Evolutionary conservation across 805 yeast species (phyloP).

Genomic region (Pichia membranifaciens): DNA sequence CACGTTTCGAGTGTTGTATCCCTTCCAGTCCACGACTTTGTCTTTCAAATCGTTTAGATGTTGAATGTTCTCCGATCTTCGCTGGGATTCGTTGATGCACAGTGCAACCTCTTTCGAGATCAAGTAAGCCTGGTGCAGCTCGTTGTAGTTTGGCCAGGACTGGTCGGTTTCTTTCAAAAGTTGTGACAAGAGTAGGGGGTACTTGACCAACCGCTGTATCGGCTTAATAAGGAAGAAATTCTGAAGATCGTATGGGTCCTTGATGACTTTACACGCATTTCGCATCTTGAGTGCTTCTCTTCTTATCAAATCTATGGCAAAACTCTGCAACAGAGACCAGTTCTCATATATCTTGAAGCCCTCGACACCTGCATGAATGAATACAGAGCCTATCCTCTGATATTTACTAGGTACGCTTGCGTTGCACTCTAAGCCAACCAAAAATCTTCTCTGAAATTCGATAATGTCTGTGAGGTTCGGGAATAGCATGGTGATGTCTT

Average conservation of each 20-base stretch:
- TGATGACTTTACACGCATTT: constrained; percentile 55
- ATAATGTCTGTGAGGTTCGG: constrained; percentile 80
- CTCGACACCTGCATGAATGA: constrained; percentile 70
- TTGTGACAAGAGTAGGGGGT: constrained; percentile 77
- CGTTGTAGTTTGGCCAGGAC: constrained; percentile 51
- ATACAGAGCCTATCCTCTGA: constrained; percentile 85
- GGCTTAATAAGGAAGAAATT: constrained; percentile 88
- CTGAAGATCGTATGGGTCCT: constrained; percentile 84
- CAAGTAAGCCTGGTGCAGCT: constrained; percentile 61
- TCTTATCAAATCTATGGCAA: constrained; percentile 76
- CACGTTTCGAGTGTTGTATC: constrained; percentile 68
- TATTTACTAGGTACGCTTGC: constrained; percentile 63
- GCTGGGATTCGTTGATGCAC: constrained; percentile 87
- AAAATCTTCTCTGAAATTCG: constrained; percentile 86
- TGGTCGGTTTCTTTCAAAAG: constrained; percentile 59
- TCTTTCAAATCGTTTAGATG: constrained; percentile 61
- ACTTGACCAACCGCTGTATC: constrained; percentile 91
- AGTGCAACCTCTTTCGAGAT: constrained; percentile 80
- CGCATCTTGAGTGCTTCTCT: constrained; percentile 54
- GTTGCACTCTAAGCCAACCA: constrained; percentile 86
- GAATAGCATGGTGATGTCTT: constrained; percentile 72
- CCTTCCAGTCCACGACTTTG: constrained; percentile 88
- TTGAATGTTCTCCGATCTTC: constrained; percentile 81
- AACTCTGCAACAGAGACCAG: constrained; percentile 86
- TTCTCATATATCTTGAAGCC: constrained; percentile 89